Conservation (phyloP, 192 early-diverging fungal species). For the Coemansia sp. region DNA sequence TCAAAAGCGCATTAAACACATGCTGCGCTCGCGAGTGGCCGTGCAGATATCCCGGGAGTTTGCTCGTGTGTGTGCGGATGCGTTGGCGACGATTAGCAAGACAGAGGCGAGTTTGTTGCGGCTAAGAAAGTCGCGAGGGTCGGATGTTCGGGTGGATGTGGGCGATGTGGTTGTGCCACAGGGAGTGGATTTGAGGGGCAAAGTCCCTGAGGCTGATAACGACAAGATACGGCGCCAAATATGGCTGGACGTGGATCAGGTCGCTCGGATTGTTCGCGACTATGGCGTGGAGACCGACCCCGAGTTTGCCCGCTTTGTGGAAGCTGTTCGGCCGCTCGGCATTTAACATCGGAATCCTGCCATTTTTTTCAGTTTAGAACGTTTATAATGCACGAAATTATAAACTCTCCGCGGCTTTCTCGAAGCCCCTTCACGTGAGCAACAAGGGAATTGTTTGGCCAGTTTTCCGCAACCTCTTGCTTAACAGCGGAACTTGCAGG, state of each 20-base stretch:
- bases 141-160: neutral
- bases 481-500: no score
- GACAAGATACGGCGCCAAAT: constrained; percentile 52
- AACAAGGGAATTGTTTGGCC: no score
- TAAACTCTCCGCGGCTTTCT: no score
- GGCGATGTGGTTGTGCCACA: constrained; percentile 24
- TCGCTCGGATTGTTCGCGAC: constrained; percentile 13
- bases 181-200: constrained; percentile 34
- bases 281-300: constrained; percentile 15
- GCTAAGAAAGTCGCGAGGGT: constrained; percentile 11
- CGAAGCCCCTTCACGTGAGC: no score
- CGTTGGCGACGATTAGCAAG: constrained; percentile 44
- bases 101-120: constrained; percentile 47
- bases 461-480: no score
- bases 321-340: constrained; percentile 32
- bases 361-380: no score
- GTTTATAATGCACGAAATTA: no score
- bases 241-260: constrained; percentile 35
- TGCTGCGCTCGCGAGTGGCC: constrained; percentile 18
- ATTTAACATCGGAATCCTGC: neutral
- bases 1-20: neutral
- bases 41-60: constrained; percentile 25
- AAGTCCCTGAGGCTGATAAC: constrained; percentile 24
- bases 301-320: constrained; percentile 17
- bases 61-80: constrained; percentile 21